Evolutionary conservation across 1,139 yeast genomes (phyloP), one percentile per base, ranked within the genome.

Genomic region (Debaryomyces fabryi): DNA sequence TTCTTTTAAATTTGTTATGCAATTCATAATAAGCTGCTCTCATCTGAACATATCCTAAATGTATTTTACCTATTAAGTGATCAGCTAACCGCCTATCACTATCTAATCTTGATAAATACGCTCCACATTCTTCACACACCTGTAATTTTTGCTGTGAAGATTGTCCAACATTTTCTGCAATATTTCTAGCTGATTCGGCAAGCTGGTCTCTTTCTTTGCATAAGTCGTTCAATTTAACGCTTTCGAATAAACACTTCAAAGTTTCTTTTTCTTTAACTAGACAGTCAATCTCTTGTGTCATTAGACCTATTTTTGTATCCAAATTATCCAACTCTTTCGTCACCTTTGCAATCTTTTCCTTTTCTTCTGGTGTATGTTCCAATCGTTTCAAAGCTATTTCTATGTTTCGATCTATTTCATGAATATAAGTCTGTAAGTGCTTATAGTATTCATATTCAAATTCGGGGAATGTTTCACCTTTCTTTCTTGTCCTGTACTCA

Each of bases 41-140:
- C 85, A 92, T 84, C 47, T 79, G 82, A 3, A 86, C 92, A 64
- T 85, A 90, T 0, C 91, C 93, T 56, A 88, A 66, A 67, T 92
- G 98, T 48, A 88, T 81, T 58, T 89, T 91, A 4, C 99, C 99
- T 33, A 86, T 71, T 63, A 90, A 91, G 67, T 93, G 99, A 60
- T 90, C 97, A 0, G 96, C 96, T 56, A 93, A 73, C 55, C 98
- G 77, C 60, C 93, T 75, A 64, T 92, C 98, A 53, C 88, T 89
- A 65, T 93, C 99, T 49, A 91, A 72, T 51, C 96, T 74, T 4
- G 96, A 88, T 48, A 93, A 72, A 63, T 86, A 90, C 0, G 97
- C 97, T 0, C 97, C 97, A 69, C 99, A 93, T 2, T 83, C 85
- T 56, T 83, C 88, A 68, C 99, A 93, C 0, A 90, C 96, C 64